phyloP scores from a whole-genome alignment of 2,329 filamentous ascomycete genomes.

The Onygenales sp. region DNA sequence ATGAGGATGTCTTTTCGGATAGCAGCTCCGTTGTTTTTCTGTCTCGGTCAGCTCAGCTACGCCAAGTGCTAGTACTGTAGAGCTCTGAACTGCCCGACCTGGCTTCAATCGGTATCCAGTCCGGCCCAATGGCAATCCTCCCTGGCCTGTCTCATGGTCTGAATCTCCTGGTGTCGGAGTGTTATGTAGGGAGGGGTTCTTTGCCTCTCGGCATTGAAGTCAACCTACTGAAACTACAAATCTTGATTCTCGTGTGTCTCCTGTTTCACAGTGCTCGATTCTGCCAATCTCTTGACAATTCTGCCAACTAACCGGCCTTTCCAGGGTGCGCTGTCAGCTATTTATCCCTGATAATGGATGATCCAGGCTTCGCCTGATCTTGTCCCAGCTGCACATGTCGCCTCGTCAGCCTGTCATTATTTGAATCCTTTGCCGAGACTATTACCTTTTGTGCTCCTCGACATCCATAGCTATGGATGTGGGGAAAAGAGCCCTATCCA shows the following conservation, averaged over 20 bases:
- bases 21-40: background rate
- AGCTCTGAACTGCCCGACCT: background rate
- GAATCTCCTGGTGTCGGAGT: background rate
- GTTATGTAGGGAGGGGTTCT: no score
- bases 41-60: background rate
- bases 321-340: background rate
- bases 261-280: background rate
- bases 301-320: background rate
- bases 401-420: no score
- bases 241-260: background rate
- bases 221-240: background rate
- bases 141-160: background rate
- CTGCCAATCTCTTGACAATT: background rate
- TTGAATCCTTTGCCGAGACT: no score
- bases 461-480: no score
- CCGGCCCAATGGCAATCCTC: constrained; percentile 1
- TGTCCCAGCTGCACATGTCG: no score
- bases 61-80: background rate
- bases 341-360: background rate
- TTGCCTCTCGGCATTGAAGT: background rate
- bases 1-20: no score
- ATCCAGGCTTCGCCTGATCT: no score
- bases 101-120: background rate
- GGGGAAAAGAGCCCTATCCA: no score
- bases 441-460: no score